These are phyloP conservation scores for Arabidopsis thaliana DNA, from an alignment of 345 rosid species.

Conservation along the genomic window DNA sequence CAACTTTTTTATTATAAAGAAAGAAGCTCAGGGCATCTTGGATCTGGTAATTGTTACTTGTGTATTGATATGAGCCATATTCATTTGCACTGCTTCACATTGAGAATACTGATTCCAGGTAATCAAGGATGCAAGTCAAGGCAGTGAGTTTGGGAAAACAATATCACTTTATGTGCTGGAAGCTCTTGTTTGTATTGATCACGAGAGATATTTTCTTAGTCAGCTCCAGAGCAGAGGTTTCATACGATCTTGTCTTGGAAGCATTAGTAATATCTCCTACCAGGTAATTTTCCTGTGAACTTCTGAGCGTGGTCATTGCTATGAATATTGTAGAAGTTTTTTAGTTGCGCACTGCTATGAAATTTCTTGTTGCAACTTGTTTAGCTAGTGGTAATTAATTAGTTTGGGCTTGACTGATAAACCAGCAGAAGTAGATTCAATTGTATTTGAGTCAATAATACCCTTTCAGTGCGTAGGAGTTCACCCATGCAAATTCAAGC, in stretches of 20 bases:
- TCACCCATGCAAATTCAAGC: not conserved
- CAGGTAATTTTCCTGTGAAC: slow-evolving; percentile 56
- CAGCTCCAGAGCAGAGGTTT: slow-evolving; percentile 97
- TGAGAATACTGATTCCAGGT: slow-evolving; percentile 56
- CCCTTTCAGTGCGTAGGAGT: slow-evolving; percentile 18
- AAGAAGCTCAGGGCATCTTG: slow-evolving; percentile 86
- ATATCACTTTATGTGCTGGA: slow-evolving; percentile 88
- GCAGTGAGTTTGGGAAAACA: slow-evolving; percentile 93
- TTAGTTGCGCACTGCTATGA: not conserved
- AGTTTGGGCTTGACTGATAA: not conserved
- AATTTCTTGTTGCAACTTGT: slow-evolving; percentile 16
- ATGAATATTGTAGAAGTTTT: not conserved
- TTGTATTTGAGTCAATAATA: not conserved
- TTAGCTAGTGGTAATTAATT: not conserved
- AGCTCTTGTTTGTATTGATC: slow-evolving; percentile 81
- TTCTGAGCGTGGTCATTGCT: slow-evolving; percentile 17
- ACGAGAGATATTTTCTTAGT: slow-evolving; percentile 80
- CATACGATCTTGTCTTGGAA: slow-evolving; percentile 71
- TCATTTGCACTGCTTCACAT: slow-evolving; percentile 26
- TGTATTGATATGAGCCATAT: not conserved
- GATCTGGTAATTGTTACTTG: slow-evolving; percentile 65
- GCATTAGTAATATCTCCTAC: slow-evolving; percentile 67
- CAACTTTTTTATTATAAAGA: slow-evolving; percentile 77
- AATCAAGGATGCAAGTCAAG: slow-evolving; percentile 84
- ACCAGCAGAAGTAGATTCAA: not conserved